A percentile compares a stretch with the other conserved stretches of the same genome.
Conservation (phyloP, 768 basidiomycete genomes). For the Boletus vermiculosoides region DNA sequence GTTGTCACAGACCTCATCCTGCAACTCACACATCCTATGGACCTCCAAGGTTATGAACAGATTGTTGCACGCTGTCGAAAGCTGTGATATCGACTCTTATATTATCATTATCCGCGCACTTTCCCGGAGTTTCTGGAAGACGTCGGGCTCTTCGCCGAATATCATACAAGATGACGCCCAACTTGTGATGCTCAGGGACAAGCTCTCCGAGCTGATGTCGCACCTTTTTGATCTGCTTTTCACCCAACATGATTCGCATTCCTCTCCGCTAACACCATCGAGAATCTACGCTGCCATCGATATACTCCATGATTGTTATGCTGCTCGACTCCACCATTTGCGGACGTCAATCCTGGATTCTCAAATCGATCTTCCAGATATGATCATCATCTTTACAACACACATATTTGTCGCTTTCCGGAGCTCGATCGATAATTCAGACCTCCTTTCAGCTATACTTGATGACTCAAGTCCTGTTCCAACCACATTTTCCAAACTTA, state of each 20-base stretch:
- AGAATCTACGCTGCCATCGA: slow-evolving; percentile 19
- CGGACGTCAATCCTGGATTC: slow-evolving; percentile 6
- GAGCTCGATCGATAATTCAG: slow-evolving; percentile 3
- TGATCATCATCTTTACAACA: slow-evolving; percentile 22
- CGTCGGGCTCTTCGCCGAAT: neutral
- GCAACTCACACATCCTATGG: slow-evolving; percentile 41
- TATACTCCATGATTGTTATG: slow-evolving; percentile 27
- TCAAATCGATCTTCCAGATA: slow-evolving; percentile 24
- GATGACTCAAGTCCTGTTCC: slow-evolving; percentile 29
- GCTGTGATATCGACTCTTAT: slow-evolving; percentile 34
- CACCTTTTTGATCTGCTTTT: slow-evolving; percentile 26
- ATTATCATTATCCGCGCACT: slow-evolving; percentile 32
- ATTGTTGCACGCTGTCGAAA: slow-evolving; percentile 34
- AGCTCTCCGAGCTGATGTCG: slow-evolving; percentile 22
- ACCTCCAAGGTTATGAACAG: slow-evolving; percentile 41
- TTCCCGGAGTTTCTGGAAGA: slow-evolving; percentile 18
- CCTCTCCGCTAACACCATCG: neutral
- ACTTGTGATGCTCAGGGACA: slow-evolving; percentile 14
- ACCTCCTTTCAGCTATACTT: slow-evolving; percentile 26
- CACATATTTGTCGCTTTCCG: slow-evolving; percentile 17
- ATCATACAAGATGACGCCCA: neutral
- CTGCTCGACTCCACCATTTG: slow-evolving; percentile 19
- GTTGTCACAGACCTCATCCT: slow-evolving; percentile 23
- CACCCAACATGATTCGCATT: neutral
- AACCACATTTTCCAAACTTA: slow-evolving; percentile 31